Base-by-base conservation (phyloP, 805 yeast genomes). In the Saccharomyces kudriavzevii region DNA sequence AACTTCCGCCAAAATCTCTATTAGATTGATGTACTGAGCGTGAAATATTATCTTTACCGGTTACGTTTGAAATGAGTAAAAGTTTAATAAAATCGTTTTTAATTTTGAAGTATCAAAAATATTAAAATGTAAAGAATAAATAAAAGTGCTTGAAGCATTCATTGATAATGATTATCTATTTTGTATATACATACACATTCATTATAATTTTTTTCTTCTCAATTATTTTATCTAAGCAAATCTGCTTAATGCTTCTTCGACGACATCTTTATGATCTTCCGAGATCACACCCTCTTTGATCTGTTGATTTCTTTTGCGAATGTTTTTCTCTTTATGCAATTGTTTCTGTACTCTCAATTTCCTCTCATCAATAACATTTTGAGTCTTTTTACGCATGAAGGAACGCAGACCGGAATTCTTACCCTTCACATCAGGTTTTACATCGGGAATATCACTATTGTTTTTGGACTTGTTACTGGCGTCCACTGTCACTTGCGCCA, bases 1-100 rank as follows among this genome's bases (percentile, higher is more conserved):
- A 67, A 92, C 98, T 48, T 90, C 92, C 46, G 89, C 85, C 80
- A 89, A 87, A 73, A 87, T 94, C 65, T 84, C 87, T 54, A 90
- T 96, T 64, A 87, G 99, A 72, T 78, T 94, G 65, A 77, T 94
- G 60, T 94, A 94, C 70, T 92, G 80, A 54, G 28, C 2, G 17
- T 13, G 11, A 6, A 9, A 1, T 17, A 27, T 17, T 8, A 17
- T 30, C 17, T 6, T 30, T 14, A 30, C 14, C 43, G 9, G 22
- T 17, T 17, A 35, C 43, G 13, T 20, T 35, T 35, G 4, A 17
- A 6, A 35, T 35, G 24, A 35, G 11, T 17, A 10, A 14, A 30
- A 13, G 35, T 13, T 30, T 30, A n/a, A 28, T 47, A 5, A 47
- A 24, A 11, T 17, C 6, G 8, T 27, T 47, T n/a, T 26, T n/a